A percentile compares a stretch with the other conserved stretches of the same genome.
Evolutionary conservation across 2,329 filamentous ascomycete genomes (phyloP).

Genomic region (Aschersonia sp.): DNA sequence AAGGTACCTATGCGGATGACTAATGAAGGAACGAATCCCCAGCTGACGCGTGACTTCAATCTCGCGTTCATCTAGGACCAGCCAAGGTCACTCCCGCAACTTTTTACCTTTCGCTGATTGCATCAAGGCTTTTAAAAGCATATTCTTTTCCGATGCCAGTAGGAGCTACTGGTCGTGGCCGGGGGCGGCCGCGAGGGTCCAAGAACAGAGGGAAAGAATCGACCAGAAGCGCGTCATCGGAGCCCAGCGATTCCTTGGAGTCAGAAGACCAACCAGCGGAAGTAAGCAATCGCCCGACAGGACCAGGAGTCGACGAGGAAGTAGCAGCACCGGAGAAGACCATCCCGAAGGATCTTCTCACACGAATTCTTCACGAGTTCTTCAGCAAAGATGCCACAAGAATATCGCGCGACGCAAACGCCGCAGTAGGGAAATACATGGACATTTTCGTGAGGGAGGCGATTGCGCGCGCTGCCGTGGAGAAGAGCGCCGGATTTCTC

Average conservation of each 20-base stretch:
- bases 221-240: conserved; percentile 10
- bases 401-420: conserved; percentile 65
- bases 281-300: conserved; percentile 4
- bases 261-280: conserved; percentile 16
- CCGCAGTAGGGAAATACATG: conserved; percentile 68
- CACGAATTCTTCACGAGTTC: conserved; percentile 62
- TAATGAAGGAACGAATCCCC: neutral
- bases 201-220: conserved; percentile 10
- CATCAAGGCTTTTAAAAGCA: too few species aligned
- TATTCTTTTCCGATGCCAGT: conserved; percentile 22
- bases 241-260: conserved; percentile 20
- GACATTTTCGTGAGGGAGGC: conserved; percentile 86
- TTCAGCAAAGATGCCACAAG: conserved; percentile 60
- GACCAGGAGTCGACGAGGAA: conserved; percentile 13
- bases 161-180: neutral
- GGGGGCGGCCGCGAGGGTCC: conserved; percentile 16
- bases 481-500: conserved; percentile 55
- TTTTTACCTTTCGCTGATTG: too few species aligned
- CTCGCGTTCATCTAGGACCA: too few species aligned
- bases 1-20: conserved; percentile 1
- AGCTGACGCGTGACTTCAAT: too few species aligned
- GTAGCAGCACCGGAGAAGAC: conserved; percentile 24
- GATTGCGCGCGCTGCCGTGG: conserved; percentile 61
- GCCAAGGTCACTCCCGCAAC: too few species aligned
- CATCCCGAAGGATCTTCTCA: conserved; percentile 62